phyloP scores from a whole-genome alignment of 495 filamentous ascomycete species.

The Gamarada debralockiae region DNA sequence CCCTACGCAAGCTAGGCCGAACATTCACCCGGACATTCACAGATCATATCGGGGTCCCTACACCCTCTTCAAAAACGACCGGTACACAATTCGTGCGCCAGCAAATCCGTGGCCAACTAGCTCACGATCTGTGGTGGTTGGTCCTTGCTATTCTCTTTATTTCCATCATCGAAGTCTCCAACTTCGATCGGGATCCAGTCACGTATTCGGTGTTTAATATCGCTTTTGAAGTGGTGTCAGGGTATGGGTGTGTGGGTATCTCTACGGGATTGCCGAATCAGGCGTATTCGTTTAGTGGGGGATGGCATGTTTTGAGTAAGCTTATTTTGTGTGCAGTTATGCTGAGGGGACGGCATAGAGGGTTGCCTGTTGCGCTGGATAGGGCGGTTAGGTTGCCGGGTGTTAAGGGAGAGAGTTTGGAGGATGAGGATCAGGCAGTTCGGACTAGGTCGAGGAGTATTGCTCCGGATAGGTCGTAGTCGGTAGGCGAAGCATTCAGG shows the following conservation, averaged over 20 bases:
- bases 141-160: slow-evolving; percentile 71
- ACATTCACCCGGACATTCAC: slow-evolving; percentile 11
- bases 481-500: too few species aligned
- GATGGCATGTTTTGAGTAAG: slow-evolving; percentile 69
- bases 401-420: slow-evolving; percentile 36
- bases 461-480: too few species aligned
- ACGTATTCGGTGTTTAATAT: slow-evolving; percentile 79
- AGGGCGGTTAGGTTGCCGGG: slow-evolving; percentile 69
- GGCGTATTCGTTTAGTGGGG: slow-evolving; percentile 69
- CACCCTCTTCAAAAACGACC: slow-evolving; percentile 3
- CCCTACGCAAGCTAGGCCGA: slow-evolving; percentile 18
- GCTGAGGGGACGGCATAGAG: slow-evolving; percentile 73
- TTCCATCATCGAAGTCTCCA: slow-evolving; percentile 63
- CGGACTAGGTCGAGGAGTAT: background rate
- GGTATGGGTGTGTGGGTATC: slow-evolving; percentile 84
- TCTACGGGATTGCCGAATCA: slow-evolving; percentile 64
- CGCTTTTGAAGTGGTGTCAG: slow-evolving; percentile 79
- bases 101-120: slow-evolving; percentile 75
- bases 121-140: slow-evolving; percentile 87
- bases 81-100: slow-evolving; percentile 44
- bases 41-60: too few species aligned
- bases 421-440: slow-evolving; percentile 8
- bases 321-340: slow-evolving; percentile 75
- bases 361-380: slow-evolving; percentile 78
- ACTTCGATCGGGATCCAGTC: slow-evolving; percentile 63